Base-by-base conservation (phyloP, 495 filamentous ascomycete species). In the Penicillium chermesinum region DNA sequence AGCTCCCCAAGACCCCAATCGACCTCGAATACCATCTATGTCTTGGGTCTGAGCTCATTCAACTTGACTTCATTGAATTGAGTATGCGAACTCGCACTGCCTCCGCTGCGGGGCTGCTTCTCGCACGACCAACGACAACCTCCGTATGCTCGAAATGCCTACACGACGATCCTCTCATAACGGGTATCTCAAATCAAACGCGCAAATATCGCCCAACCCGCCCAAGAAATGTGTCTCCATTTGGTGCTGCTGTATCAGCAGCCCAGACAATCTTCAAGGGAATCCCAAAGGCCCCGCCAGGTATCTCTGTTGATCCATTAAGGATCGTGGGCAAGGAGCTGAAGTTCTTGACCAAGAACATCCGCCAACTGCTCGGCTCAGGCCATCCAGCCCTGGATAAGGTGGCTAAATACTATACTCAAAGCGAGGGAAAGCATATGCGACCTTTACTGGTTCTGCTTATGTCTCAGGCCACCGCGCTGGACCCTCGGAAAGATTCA, bases 391-490 rank as follows among this genome's bases (percentile, higher is more conserved):
- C 89, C 15, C 76, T 98, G 34, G 94, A 98, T 60, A 91, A 85
- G 41, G 89, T 94, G 13, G 89, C 94, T 21, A 98, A 97, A 64
- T 97, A 98, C 75, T 98, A 98, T 62, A 95, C 93, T n/a, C 84
- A 87, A 55, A 86, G 86, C 42, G 90, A 96, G 67, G 93, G 93
- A 43, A 98, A 98, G 67, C 94, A 96, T 65, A 85, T 97, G 53
- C 86, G 93, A 52, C 93, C 93, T 2, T 78, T 96, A 62, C 82
- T 98, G 41, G 88, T 98, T 20, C 78, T 98, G 40, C 82, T 98
- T 46, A 96, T 98, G 93, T 91, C 91, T 33, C 82, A 89, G 58
- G 93, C 93, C 0, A 96, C 90, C 2, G 82, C 88, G 14, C 69
- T 86, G 54, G 82, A 85, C 46, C 86, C 91, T 30, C 91, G 87